Evolutionary conservation across 352 stramenopile genomes (phyloP).

Genomic region (Pythium brassicae): DNA sequence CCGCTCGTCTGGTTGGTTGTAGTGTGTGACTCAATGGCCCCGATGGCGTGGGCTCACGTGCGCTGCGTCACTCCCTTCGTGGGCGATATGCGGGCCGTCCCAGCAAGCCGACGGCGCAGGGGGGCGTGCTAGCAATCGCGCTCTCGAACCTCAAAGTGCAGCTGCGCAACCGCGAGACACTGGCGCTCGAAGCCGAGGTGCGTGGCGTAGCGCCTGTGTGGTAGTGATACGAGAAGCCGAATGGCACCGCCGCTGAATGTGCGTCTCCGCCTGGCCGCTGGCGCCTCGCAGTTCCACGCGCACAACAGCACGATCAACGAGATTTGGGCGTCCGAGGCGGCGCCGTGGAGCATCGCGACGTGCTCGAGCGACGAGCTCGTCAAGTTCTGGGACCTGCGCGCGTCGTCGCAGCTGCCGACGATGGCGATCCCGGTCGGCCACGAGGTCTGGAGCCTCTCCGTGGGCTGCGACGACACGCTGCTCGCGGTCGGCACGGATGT

Average conservation of each 20-base stretch:
- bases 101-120: slow-evolving; percentile 61
- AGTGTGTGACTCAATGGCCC: background rate
- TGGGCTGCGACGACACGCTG: slow-evolving; percentile 75
- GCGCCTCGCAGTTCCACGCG: slow-evolving; percentile 41
- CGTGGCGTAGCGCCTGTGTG: background rate
- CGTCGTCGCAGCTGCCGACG: slow-evolving; percentile 30
- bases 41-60: background rate
- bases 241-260: background rate
- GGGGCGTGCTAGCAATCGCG: slow-evolving; percentile 52
- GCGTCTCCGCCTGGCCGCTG: too few species aligned
- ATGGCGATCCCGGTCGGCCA: slow-evolving; percentile 60
- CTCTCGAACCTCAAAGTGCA: slow-evolving; percentile 68
- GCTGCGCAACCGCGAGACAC: slow-evolving; percentile 62
- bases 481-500: slow-evolving; percentile 70
- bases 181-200: slow-evolving; percentile 59
- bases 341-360: slow-evolving; percentile 66
- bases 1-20: too few species aligned
- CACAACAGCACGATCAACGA: slow-evolving; percentile 82
- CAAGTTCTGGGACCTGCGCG: slow-evolving; percentile 82
- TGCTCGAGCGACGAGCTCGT: slow-evolving; percentile 84
- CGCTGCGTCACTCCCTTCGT: background rate
- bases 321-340: slow-evolving; percentile 63
- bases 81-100: too few species aligned
- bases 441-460: slow-evolving; percentile 78
- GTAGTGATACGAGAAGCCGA: background rate